Percentiles rank a stretch among this genome's conserved stretches.
These are phyloP conservation scores for Lavandula angustifolia DNA, from an alignment of 257 asterid genomes.

Conservation along the genomic window DNA sequence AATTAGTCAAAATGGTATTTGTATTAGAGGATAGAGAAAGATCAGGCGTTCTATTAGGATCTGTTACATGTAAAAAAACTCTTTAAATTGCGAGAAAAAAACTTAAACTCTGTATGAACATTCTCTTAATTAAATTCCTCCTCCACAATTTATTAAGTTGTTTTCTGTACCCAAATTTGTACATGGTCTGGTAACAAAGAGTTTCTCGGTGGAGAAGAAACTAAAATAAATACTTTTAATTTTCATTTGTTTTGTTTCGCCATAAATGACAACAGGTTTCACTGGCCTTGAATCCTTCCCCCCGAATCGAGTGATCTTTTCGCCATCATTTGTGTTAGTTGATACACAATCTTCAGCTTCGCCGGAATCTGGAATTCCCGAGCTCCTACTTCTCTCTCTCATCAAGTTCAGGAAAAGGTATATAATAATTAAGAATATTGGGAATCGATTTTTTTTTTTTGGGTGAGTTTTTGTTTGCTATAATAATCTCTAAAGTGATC, in stretches of 20 bases:
- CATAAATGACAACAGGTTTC: conserved; percentile 78
- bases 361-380: conserved; percentile 51
- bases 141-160: too few relatives aligned
- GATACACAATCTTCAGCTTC: conserved; percentile 52
- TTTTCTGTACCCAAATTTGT: not conserved
- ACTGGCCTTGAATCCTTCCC: conserved; percentile 35
- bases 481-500: too few relatives aligned
- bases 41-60: not conserved
- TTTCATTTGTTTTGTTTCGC: conserved; percentile 5
- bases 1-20: too few relatives aligned
- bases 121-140: too few relatives aligned
- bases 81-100: not conserved
- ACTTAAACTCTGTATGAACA: too few relatives aligned
- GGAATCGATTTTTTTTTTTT: too few relatives aligned
- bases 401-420: conserved; percentile 65
- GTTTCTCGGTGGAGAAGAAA: not conserved
- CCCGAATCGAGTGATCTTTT: conserved; percentile 36
- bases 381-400: conserved; percentile 39
- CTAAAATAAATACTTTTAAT: not conserved
- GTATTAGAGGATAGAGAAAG: not conserved
- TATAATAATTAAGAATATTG: not conserved
- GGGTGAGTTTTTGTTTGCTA: too few relatives aligned
- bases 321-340: conserved; percentile 27
- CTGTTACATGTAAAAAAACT: not conserved
- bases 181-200: not conserved